phyloP scores from a whole-genome alignment of 1,284 basidiomycete species.

The Fomitopsis pinicola region DNA sequence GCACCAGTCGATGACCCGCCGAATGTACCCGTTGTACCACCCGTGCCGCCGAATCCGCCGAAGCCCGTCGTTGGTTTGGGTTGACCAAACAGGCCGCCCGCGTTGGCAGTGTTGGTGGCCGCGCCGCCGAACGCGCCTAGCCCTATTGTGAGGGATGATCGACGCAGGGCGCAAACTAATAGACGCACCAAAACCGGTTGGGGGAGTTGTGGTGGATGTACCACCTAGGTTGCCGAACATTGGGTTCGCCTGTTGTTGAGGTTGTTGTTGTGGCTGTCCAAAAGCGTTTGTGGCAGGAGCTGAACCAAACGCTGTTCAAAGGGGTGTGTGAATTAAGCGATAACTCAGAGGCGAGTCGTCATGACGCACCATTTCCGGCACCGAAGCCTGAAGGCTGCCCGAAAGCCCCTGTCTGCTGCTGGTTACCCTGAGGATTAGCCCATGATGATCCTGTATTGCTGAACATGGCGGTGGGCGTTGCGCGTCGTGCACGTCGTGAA shows the following conservation, averaged over 20 bases:
- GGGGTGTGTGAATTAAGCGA: slow-evolving; percentile 7
- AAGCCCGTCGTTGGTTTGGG: slow-evolving; percentile 66
- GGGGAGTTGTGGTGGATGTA: slow-evolving; percentile 28
- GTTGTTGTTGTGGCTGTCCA: slow-evolving; percentile 45
- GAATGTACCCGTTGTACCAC: slow-evolving; percentile 31
- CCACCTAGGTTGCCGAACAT: slow-evolving; percentile 67
- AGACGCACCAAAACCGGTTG: slow-evolving; percentile 55
- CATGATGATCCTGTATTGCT: slow-evolving; percentile 52
- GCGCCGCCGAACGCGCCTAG: slow-evolving; percentile 52
- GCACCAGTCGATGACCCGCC: slow-evolving; percentile 26
- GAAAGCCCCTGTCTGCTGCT: slow-evolving; percentile 38
- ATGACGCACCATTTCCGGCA: slow-evolving; percentile 34
- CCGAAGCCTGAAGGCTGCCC: slow-evolving; percentile 48
- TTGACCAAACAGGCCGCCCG: slow-evolving; percentile 52
- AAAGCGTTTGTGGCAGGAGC: slow-evolving; percentile 29
- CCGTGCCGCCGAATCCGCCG: slow-evolving; percentile 53
- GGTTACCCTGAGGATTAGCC: slow-evolving; percentile 56
- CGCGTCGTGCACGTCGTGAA: slow-evolving; percentile 22
- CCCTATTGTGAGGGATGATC: neutral
- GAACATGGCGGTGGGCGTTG: slow-evolving; percentile 44
- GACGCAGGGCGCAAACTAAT: slow-evolving; percentile 2
- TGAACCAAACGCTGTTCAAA: slow-evolving; percentile 38
- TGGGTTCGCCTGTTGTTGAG: slow-evolving; percentile 67
- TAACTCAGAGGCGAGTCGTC: slow-evolving; percentile 27
- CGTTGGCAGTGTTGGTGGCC: slow-evolving; percentile 34